Base-by-base conservation (phyloP, 768 basidiomycete species). In the Russula vinacea region DNA sequence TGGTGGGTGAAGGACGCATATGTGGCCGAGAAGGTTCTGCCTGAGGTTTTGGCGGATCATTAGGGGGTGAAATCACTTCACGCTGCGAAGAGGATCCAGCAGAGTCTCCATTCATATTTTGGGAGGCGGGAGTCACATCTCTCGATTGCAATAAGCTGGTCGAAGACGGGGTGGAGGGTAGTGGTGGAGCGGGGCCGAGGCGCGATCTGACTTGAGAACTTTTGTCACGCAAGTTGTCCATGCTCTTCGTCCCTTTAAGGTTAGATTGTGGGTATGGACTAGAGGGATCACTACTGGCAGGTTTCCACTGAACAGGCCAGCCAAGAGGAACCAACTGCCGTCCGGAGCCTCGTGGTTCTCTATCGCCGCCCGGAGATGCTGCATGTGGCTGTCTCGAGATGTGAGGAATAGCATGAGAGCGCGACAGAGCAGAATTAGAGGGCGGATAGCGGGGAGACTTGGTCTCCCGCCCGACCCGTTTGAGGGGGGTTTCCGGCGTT, bases 221-320 rank as follows among this genome's bases (percentile, higher is more conserved):
- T 16, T 62, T 69, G 37, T 69, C 68, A 22, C 68, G 66, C 32
- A 69, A 61, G 57, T 52, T 67, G 57, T 64, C 68, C 52, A 67
- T 62, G 50, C 68, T 69, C 68, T 68, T 68, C 39, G 68, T 62
- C 68, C 58, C 64, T 62, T 68, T 68, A 47, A 68, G 40, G 33
- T 58, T 67, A 35, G 58, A 62, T 40, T 17, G 45, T 52, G 65
- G 65, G 17, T 19, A 45, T 40, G 67, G 65, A 44, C 47, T 60
- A n/a, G 67, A 67, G 16, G 60, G 8, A n/a, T 62, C 69, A 35
- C 68, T 61, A 24, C 56, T 61, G 7, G 44, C 35, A 8, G 65
- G 57, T 35, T 82, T 84, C 78, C 79, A 87, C 16, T 77, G 73
- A 24, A 84, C 80, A 29, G 81, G 71, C 76, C 80, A 82, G 44